A percentile compares a stretch with the other conserved stretches of the same genome.
Evolutionary conservation across 2,329 filamentous ascomycete species (phyloP).

Genomic region (Thermothelomyces thermophilus): DNA sequence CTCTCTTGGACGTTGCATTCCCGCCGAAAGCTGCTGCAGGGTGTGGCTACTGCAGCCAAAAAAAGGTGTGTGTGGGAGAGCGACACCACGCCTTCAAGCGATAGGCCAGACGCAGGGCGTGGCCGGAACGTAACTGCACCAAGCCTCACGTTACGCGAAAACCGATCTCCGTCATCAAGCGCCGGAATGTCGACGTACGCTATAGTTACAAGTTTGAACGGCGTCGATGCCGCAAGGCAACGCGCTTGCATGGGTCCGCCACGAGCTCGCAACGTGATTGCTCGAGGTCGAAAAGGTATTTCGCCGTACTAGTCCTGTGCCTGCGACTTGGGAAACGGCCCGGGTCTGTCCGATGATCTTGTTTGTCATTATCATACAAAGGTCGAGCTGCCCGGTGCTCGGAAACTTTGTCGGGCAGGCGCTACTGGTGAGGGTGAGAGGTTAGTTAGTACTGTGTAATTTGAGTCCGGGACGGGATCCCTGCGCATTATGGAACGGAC

Average conservation of each 20-base stretch:
- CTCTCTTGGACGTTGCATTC: conserved; percentile 14
- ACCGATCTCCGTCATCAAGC: neutral
- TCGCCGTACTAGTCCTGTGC: neutral
- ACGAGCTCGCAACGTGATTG: neutral
- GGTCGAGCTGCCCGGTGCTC: too few species aligned
- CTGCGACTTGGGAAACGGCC: neutral
- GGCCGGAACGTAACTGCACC: conserved; percentile 10
- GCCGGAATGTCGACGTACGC: neutral
- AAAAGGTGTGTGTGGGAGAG: neutral
- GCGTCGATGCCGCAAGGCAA: neutral
- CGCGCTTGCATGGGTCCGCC: neutral
- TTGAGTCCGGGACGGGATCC: too few species aligned
- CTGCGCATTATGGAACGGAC: neutral
- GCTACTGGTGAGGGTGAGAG: too few species aligned
- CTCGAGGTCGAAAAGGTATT: neutral
- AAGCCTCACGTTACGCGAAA: conserved; percentile 1
- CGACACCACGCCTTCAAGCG: conserved; percentile 1
- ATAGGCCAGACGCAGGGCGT: neutral
- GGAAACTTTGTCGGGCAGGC: too few species aligned
- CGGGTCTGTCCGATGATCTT: neutral
- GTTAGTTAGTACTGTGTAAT: too few species aligned
- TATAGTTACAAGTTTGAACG: neutral
- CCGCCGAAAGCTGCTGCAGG: neutral
- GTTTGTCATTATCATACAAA: too few species aligned
- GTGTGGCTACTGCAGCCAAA: neutral